Conservation (phyloP, 2,329 filamentous ascomycete species). For the Ceratocystis albifundus region DNA sequence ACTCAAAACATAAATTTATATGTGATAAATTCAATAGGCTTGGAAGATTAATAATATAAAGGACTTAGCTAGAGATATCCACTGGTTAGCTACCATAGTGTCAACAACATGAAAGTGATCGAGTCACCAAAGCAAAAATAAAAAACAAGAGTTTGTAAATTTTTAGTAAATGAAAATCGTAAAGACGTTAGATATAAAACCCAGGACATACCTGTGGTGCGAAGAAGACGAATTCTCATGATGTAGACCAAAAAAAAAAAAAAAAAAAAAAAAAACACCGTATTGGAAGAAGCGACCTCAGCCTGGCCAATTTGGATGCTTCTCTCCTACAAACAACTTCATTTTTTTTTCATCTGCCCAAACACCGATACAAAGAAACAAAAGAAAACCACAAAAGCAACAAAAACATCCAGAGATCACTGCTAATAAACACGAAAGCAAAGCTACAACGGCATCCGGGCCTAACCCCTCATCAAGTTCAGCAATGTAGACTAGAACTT, state of each 20-base stretch:
- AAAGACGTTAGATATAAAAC: slow-evolving; percentile 2
- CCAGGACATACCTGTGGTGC: not conserved
- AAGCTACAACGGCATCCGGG: not conserved
- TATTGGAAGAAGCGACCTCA: not conserved
- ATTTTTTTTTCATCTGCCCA: slow-evolving; percentile 7
- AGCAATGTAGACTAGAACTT: slow-evolving; percentile 47
- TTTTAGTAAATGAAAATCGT: not conserved
- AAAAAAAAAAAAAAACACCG: too few relatives aligned
- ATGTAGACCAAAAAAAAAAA: not conserved
- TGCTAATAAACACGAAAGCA: not conserved
- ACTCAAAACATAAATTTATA: not conserved
- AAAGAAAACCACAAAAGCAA: slow-evolving; percentile 6
- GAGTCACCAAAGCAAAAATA: not conserved
- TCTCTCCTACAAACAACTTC: not conserved
- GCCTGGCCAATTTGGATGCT: not conserved
- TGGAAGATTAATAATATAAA: not conserved
- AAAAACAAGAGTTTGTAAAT: not conserved
- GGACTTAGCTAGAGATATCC: not conserved
- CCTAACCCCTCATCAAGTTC: not conserved
- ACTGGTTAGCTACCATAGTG: too few relatives aligned
- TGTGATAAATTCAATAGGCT: not conserved
- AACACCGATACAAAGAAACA: slow-evolving; percentile 7
- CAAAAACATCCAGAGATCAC: slow-evolving; percentile 4
- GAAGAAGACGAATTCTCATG: not conserved
- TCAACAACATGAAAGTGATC: too few relatives aligned